Conservation (phyloP, 2,329 filamentous ascomycete genomes). For the Xylariaceae sp. region DNA sequence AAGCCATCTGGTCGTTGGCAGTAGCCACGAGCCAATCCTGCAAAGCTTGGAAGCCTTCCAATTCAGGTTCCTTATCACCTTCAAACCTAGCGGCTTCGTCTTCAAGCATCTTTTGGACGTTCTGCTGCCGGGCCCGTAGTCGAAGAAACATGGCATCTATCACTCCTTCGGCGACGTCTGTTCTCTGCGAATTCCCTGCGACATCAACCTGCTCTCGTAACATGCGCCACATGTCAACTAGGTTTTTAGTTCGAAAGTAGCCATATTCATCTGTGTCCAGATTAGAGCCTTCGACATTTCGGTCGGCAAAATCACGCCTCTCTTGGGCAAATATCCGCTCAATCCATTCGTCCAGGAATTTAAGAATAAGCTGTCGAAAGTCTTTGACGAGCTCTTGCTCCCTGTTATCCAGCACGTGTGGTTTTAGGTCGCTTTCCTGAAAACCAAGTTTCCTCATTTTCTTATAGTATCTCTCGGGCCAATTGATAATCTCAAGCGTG, state of each 20-base stretch:
- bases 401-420: slow-evolving; percentile 85
- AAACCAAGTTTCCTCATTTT: slow-evolving; percentile 93
- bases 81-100: slow-evolving; percentile 78
- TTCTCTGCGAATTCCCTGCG: slow-evolving; percentile 76
- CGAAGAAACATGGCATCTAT: slow-evolving; percentile 93
- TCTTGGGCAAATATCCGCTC: slow-evolving; percentile 85
- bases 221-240: slow-evolving; percentile 97
- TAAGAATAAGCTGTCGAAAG: slow-evolving; percentile 92
- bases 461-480: slow-evolving; percentile 91
- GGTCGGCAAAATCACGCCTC: slow-evolving; percentile 72
- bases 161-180: slow-evolving; percentile 90
- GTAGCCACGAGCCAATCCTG: slow-evolving; percentile 97
- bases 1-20: slow-evolving; percentile 97
- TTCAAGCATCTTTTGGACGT: slow-evolving; percentile 85
- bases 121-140: slow-evolving; percentile 74
- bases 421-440: slow-evolving; percentile 68
- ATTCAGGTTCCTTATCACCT: slow-evolving; percentile 46
- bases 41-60: slow-evolving; percentile 70
- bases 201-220: slow-evolving; percentile 86
- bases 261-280: slow-evolving; percentile 85
- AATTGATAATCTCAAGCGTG: slow-evolving; percentile 87
- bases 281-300: slow-evolving; percentile 68
- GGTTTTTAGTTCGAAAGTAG: slow-evolving; percentile 85
- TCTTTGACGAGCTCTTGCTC: slow-evolving; percentile 88
- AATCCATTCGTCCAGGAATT: slow-evolving; percentile 96